Percentiles rank a stretch among this genome's conserved stretches.
phyloP scores from a whole-genome alignment of 176 grass and related monocot species.

The Zea luxurians region DNA sequence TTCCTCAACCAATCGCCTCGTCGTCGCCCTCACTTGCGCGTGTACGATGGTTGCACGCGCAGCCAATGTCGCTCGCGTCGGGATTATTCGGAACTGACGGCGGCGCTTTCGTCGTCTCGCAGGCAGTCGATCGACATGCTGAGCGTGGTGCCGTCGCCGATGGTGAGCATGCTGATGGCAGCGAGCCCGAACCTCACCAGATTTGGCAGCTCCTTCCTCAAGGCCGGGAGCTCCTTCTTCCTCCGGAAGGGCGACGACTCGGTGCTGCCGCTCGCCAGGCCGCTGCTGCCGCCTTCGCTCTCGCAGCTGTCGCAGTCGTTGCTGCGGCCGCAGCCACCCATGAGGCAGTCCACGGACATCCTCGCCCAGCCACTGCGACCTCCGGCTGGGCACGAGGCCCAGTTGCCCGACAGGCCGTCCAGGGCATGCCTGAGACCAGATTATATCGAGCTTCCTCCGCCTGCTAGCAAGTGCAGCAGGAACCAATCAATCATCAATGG shows the following conservation, averaged over 20 bases:
- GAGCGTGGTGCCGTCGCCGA: slow-evolving; percentile 52
- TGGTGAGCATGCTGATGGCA: slow-evolving; percentile 42
- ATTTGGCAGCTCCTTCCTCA: slow-evolving; percentile 38
- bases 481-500: slow-evolving; percentile 67
- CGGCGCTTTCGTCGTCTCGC: neutral
- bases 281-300: slow-evolving; percentile 35
- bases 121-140: slow-evolving; percentile 71
- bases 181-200: slow-evolving; percentile 47
- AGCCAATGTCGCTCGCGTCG: neutral
- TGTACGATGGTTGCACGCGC: neutral
- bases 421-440: slow-evolving; percentile 43
- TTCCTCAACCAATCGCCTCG: neutral
- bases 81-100: no score
- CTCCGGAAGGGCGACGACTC: slow-evolving; percentile 33
- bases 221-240: slow-evolving; percentile 48
- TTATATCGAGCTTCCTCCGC: slow-evolving; percentile 64
- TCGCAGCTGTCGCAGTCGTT: slow-evolving; percentile 21
- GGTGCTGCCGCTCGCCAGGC: slow-evolving; percentile 32
- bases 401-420: slow-evolving; percentile 8
- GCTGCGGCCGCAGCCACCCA: neutral
- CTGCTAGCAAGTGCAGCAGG: slow-evolving; percentile 55
- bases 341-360: slow-evolving; percentile 25
- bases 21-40: neutral
- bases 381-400: neutral
- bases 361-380: slow-evolving; percentile 18